Percentiles rank a stretch among this genome's conserved stretches.
phyloP scores from a whole-genome alignment of 2,329 filamentous ascomycete species.

The Fusarium sp. region DNA sequence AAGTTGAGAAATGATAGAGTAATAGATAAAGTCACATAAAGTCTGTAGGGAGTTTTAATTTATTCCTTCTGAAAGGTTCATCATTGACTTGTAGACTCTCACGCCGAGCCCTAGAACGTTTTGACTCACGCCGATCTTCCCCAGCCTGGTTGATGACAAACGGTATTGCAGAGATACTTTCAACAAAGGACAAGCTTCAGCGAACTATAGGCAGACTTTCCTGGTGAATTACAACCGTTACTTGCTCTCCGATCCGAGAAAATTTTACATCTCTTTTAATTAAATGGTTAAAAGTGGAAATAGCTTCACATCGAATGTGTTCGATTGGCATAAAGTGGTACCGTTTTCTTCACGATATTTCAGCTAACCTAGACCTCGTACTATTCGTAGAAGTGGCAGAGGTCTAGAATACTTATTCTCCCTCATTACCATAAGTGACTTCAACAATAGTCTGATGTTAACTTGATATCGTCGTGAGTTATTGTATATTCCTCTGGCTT shows the following conservation, averaged over 20 bases:
- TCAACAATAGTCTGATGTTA: background rate
- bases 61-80: too few relatives aligned
- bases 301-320: background rate
- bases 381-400: background rate
- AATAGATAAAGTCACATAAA: background rate
- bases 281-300: background rate
- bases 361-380: background rate
- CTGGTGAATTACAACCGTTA: too few relatives aligned
- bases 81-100: background rate
- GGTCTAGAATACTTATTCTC: background rate
- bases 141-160: background rate
- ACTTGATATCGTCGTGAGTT: too few relatives aligned
- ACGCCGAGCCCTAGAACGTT: conserved; percentile 2
- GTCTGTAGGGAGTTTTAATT: background rate
- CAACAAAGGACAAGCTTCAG: background rate
- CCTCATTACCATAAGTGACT: background rate
- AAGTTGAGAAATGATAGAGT: background rate
- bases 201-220: background rate
- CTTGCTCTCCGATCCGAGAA: rapidly evolving
- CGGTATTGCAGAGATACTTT: background rate
- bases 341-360: background rate
- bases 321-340: background rate
- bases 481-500: background rate
- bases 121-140: conserved; percentile 46
- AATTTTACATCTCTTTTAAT: background rate